Base-by-base conservation (phyloP, 2,329 filamentous ascomycete genomes). In the Aplosporella prunicola region DNA sequence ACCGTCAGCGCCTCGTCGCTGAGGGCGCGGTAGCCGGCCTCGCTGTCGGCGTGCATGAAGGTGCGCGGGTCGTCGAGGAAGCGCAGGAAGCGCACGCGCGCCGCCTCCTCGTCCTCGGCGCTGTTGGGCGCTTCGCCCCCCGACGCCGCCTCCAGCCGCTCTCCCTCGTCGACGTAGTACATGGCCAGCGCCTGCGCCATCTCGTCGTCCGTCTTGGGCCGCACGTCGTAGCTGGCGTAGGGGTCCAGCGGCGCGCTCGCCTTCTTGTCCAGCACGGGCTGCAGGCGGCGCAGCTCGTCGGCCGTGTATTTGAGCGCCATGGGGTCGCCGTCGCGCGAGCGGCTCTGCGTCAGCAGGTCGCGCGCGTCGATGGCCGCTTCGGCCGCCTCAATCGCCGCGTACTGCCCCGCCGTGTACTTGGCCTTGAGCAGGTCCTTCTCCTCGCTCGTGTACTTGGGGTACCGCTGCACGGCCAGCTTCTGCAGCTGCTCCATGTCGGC, bases 321-420 rank as follows among this genome's bases (percentile, higher is more conserved):
- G 36, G 69, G 68, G 68, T 84, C 82, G 7, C 78, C 72, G 56
- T 93, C 87, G 38, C 67, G 71, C 43, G 86, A 78, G 49, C 83
- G 60, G 28, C 76, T 71, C 62, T 91, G 82, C 22, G 76, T 68
- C 27, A 80, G 69, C 55, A 95, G 57, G 60, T 96, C 85, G 47
- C 77, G 68, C 8, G 80, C 66, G 53, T 82, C 72, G 56, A 95
- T 78, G 47, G 82, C 76, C 43, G 72, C 66, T 62, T 95, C 88
- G 50, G 81, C 87, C 32, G 82, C 82, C 62, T 82, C 71, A 55
- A 96, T 77, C 40, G 87, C 85, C 39, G 76, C 77, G 49, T 93
- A 69, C 65, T 96, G 89, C 56, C 81, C 76, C 11, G 79, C 71
- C 0, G 85, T 83, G 67, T 94, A 96, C 49, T 73, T 74, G 52